Conservation (phyloP, 768 basidiomycete species). For the Cyclocybe cylindracea region DNA sequence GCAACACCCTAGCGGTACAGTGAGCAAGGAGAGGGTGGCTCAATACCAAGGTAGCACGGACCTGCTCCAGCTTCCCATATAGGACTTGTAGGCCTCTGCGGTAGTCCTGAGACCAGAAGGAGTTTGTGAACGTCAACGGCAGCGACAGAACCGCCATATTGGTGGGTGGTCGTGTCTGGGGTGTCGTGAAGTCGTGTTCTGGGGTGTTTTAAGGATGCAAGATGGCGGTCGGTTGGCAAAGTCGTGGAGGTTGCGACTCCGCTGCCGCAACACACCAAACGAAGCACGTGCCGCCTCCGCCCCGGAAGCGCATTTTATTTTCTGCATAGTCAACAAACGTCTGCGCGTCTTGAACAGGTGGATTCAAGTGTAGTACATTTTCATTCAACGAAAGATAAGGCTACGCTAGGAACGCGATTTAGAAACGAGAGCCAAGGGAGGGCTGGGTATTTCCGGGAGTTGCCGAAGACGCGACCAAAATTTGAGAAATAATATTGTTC, state of each 20-base stretch:
- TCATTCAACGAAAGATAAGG: not conserved
- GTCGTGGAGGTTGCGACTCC: constrained; percentile 9
- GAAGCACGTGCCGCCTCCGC: constrained; percentile 12
- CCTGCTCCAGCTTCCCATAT: constrained; percentile 78
- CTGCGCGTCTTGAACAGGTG: too few relatives aligned
- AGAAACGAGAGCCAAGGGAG: not conserved
- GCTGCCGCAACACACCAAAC: constrained; percentile 9
- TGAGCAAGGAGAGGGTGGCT: constrained; percentile 17
- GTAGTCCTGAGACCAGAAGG: constrained; percentile 95
- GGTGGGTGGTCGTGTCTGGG: constrained; percentile 9
- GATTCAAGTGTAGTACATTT: too few relatives aligned
- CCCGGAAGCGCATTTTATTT: not conserved
- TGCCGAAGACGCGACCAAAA: constrained; percentile 31
- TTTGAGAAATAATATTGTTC: constrained; percentile 18
- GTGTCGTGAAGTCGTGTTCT: constrained; percentile 12
- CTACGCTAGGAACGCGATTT: not conserved
- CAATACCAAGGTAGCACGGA: constrained; percentile 26
- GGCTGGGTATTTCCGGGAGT: constrained; percentile 17
- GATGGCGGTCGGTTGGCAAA: constrained; percentile 17
- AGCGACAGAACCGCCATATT: constrained; percentile 86
- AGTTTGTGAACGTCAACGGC: constrained; percentile 87
- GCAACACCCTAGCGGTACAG: constrained; percentile 57
- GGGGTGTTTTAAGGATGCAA: constrained; percentile 9
- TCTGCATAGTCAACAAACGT: too few relatives aligned
- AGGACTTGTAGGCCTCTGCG: constrained; percentile 79